These are phyloP conservation scores for Fusarium chaquense DNA, from an alignment of 2,329 filamentous ascomycete genomes.

Conservation along the genomic window DNA sequence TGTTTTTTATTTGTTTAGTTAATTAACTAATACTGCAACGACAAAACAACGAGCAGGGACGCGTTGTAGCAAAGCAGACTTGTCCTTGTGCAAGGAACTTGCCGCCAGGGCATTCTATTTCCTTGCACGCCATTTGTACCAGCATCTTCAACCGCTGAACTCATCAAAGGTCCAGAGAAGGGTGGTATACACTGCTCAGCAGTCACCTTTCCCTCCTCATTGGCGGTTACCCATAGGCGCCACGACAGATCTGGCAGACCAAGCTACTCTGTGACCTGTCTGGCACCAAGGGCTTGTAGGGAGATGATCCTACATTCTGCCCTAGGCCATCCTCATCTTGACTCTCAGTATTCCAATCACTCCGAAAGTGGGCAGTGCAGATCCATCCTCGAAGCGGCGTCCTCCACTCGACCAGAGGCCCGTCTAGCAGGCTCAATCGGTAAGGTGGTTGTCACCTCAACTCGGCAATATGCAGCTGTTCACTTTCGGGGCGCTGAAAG, in stretches of 20 bases:
- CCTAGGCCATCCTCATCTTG: constrained; percentile 34
- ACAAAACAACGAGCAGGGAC: constrained; percentile 57
- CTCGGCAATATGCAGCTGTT: constrained; percentile 30
- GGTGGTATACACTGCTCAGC: constrained; percentile 39
- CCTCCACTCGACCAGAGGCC: constrained; percentile 34
- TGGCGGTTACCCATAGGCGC: constrained; percentile 30
- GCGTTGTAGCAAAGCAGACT: constrained; percentile 52
- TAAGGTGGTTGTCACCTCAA: constrained; percentile 35
- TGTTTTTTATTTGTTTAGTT: constrained; percentile 49
- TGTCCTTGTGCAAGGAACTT: constrained; percentile 50
- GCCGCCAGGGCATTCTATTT: constrained; percentile 50
- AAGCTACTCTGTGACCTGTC: constrained; percentile 31
- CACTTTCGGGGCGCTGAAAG: constrained; percentile 13
- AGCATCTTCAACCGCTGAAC: constrained; percentile 51
- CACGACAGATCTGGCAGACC: constrained; percentile 30
- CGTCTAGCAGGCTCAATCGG: constrained; percentile 45
- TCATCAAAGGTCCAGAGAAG: constrained; percentile 37
- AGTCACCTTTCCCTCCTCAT: constrained; percentile 34
- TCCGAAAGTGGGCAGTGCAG: constrained; percentile 30
- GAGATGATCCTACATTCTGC: constrained; percentile 48
- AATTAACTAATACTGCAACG: constrained; percentile 59
- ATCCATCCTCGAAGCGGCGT: constrained; percentile 41
- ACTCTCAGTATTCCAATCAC: constrained; percentile 16
- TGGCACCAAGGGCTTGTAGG: constrained; percentile 41
- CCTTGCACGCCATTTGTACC: constrained; percentile 49